Evolutionary conservation across 2,329 filamentous ascomycete species (phyloP).

Genomic region (Colletotrichum shisoi): DNA sequence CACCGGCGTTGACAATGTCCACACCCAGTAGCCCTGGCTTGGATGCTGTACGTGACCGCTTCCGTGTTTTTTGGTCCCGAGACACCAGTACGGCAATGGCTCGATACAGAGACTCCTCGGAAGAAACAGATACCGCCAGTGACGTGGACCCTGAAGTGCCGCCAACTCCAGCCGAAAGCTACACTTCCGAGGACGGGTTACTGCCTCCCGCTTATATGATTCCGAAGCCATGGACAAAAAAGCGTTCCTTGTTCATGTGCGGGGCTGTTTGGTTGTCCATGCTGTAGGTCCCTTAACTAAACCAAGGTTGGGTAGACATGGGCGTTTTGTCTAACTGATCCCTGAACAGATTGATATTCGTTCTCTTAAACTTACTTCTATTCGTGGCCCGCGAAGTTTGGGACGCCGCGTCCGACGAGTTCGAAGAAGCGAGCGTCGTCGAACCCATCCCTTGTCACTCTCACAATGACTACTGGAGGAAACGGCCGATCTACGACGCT

Average conservation of each 20-base stretch:
- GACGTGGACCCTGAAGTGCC: constrained; percentile 7
- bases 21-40: constrained; percentile 2
- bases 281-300: constrained; percentile 23
- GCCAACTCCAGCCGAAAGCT: constrained; percentile 26
- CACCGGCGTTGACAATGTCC: constrained; percentile 13
- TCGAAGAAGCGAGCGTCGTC: constrained; percentile 44
- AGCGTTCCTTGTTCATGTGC: constrained; percentile 36
- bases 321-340: background rate
- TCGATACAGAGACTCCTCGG: constrained; percentile 26
- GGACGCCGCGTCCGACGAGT: constrained; percentile 15
- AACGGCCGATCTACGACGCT: constrained; percentile 69
- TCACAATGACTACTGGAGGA: constrained; percentile 76
- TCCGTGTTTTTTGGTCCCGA: constrained; percentile 29
- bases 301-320: background rate
- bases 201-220: constrained; percentile 25
- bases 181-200: constrained; percentile 29
- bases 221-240: constrained; percentile 33
- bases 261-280: constrained; percentile 36
- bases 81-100: constrained; percentile 6
- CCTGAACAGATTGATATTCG: constrained; percentile 29
- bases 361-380: constrained; percentile 34
- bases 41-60: constrained; percentile 33
- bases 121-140: constrained; percentile 1
- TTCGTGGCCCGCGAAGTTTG: constrained; percentile 31
- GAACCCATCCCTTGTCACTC: constrained; percentile 68